Evolutionary conservation across 306 rosid species (phyloP).

Genomic region (Malus fusca): DNA sequence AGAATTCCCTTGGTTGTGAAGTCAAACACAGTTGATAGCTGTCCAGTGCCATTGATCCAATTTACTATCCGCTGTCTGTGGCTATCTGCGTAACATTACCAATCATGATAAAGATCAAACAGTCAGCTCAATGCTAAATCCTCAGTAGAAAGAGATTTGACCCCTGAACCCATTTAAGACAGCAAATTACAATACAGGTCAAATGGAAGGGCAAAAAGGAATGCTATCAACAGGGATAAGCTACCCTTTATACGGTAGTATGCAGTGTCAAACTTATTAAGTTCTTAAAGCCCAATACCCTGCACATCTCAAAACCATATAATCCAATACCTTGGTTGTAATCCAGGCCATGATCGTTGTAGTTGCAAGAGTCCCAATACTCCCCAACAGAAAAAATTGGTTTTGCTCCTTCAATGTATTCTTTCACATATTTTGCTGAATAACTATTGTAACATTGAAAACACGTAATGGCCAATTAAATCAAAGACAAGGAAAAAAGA

Average conservation of each 20-base stretch:
- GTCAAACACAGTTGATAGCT: constrained; percentile 84
- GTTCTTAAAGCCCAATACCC: background rate
- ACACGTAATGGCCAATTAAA: constrained; percentile 8
- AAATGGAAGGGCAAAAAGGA: background rate
- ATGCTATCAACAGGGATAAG: background rate
- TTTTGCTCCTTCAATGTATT: constrained; percentile 78
- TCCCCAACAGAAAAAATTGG: constrained; percentile 84
- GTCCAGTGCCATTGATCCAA: constrained; percentile 87
- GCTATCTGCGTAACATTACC: constrained; percentile 44
- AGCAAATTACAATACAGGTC: background rate
- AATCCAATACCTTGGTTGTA: constrained; percentile 68
- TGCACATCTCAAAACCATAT: background rate
- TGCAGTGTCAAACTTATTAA: background rate
- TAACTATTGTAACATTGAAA: constrained; percentile 32
- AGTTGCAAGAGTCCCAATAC: constrained; percentile 87
- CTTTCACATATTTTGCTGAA: constrained; percentile 76
- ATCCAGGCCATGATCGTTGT: constrained; percentile 55
- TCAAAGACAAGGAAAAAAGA: background rate
- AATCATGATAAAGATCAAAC: background rate
- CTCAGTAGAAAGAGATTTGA: background rate
- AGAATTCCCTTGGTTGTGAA: constrained; percentile 96
- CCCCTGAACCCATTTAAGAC: background rate
- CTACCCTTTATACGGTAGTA: background rate
- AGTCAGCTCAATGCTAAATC: background rate
- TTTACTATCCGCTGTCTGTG: constrained; percentile 69